Conservation (phyloP, 768 basidiomycete genomes). For the Asterophora parasitica region DNA sequence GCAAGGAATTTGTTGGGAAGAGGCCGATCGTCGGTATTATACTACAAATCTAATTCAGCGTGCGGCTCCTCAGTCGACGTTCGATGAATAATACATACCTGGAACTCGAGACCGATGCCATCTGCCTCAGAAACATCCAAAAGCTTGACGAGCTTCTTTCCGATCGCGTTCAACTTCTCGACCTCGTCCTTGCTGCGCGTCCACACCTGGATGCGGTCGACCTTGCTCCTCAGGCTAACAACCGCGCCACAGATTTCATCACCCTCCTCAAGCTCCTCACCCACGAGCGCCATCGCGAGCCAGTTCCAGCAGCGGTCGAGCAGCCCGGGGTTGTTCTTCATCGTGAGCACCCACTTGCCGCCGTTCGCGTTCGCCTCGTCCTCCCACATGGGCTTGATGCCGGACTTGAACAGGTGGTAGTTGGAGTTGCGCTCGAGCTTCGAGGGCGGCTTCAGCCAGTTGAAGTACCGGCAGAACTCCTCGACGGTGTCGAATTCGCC, state of each 20-base stretch:
- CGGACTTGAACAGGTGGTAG: slow-evolving; percentile 92
- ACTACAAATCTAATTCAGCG: slow-evolving; percentile 37
- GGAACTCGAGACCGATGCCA: slow-evolving; percentile 85
- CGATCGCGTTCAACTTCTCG: slow-evolving; percentile 78
- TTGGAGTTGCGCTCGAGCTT: slow-evolving; percentile 87
- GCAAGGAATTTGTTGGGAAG: slow-evolving; percentile 77
- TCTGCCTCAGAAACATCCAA: slow-evolving; percentile 83
- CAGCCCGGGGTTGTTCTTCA: slow-evolving; percentile 76
- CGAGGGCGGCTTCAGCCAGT: slow-evolving; percentile 91
- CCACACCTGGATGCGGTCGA: slow-evolving; percentile 92
- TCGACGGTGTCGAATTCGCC: slow-evolving; percentile 91
- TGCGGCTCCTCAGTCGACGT: too few species aligned
- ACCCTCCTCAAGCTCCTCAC: slow-evolving; percentile 69
- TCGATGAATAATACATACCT: slow-evolving; percentile 42
- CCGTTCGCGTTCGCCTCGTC: slow-evolving; percentile 88
- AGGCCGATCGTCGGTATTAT: slow-evolving; percentile 84
- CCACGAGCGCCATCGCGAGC: slow-evolving; percentile 88
- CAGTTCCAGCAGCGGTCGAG: slow-evolving; percentile 89
- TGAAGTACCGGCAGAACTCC: slow-evolving; percentile 87
- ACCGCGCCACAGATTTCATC: slow-evolving; percentile 84
- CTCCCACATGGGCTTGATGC: slow-evolving; percentile 98
- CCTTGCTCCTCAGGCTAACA: slow-evolving; percentile 79
- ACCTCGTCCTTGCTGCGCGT: slow-evolving; percentile 82
- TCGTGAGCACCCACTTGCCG: slow-evolving; percentile 93
- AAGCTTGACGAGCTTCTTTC: slow-evolving; percentile 75